phyloP scores from a whole-genome alignment of 345 rosid species.

The Excoecaria cochinchinensis region DNA sequence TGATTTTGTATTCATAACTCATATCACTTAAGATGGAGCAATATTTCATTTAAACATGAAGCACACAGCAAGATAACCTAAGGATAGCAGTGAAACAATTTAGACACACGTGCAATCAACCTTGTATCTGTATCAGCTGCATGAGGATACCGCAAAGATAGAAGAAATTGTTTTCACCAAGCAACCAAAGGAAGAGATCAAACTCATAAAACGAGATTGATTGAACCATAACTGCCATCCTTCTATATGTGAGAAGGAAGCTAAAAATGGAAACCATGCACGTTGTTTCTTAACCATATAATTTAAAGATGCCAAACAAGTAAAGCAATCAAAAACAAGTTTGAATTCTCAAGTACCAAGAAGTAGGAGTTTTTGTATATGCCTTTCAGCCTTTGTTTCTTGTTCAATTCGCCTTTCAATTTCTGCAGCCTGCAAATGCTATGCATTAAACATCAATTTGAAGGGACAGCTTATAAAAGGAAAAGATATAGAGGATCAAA shows the following conservation, averaged over 20 bases:
- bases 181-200: neutral
- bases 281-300: neutral
- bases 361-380: conserved; percentile 84
- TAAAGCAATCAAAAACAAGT: conserved; percentile 7
- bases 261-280: conserved; percentile 7
- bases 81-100: neutral
- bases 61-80: neutral
- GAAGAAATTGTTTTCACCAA: neutral
- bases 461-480: neutral
- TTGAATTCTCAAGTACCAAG: conserved; percentile 53
- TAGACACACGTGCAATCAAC: neutral
- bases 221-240: neutral
- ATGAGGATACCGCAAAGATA: neutral
- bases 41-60: neutral
- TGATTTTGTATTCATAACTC: neutral
- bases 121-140: neutral
- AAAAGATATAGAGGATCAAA: conserved; percentile 1
- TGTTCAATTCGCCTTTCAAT: conserved; percentile 95
- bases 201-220: neutral
- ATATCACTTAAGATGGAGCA: neutral
- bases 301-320: neutral
- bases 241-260: neutral
- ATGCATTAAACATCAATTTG: conserved; percentile 19
- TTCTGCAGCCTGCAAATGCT: conserved; percentile 63
- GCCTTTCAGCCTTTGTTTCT: conserved; percentile 93